phyloP scores from a whole-genome alignment of 441 rosid species.

The Gossypium davidsonii region DNA sequence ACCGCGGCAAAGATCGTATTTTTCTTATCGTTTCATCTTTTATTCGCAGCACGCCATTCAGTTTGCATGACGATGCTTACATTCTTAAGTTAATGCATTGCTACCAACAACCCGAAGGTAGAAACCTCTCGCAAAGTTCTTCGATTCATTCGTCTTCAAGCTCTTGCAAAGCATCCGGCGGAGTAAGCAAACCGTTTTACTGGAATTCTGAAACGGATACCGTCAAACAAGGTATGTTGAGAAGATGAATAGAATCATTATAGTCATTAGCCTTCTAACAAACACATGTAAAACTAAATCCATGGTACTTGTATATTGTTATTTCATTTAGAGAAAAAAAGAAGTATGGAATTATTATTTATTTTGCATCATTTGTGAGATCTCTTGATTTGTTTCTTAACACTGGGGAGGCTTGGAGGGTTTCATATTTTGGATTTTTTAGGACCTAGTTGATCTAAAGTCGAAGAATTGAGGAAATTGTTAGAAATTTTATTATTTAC shows the following conservation, averaged over 20 bases:
- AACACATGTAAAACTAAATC: neutral
- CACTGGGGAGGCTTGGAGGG: neutral
- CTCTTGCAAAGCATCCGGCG: conserved; percentile 34
- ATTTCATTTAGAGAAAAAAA: neutral
- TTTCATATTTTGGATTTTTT: neutral
- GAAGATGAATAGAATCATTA: neutral
- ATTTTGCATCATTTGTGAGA: neutral
- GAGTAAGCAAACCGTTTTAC: conserved; percentile 27
- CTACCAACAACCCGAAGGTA: conserved; percentile 23
- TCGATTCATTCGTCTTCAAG: conserved; percentile 33
- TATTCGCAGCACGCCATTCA: conserved; percentile 30
- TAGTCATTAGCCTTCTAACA: neutral
- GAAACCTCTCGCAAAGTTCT: conserved; percentile 20
- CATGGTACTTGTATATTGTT: neutral
- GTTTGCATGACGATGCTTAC: conserved; percentile 31
- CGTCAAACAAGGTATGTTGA: conserved; percentile 14
- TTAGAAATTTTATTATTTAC: neutral
- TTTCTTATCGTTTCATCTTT: neutral
- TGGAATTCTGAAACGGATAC: conserved; percentile 26
- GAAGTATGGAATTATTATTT: neutral
- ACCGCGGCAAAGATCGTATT: neutral
- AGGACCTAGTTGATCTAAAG: neutral
- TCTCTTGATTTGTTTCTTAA: neutral
- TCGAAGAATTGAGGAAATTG: neutral
- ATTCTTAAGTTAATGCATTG: conserved; percentile 30